These are phyloP conservation scores for Coleophoma cylindrospora DNA, from an alignment of 2,329 filamentous ascomycete species.

Conservation along the genomic window DNA sequence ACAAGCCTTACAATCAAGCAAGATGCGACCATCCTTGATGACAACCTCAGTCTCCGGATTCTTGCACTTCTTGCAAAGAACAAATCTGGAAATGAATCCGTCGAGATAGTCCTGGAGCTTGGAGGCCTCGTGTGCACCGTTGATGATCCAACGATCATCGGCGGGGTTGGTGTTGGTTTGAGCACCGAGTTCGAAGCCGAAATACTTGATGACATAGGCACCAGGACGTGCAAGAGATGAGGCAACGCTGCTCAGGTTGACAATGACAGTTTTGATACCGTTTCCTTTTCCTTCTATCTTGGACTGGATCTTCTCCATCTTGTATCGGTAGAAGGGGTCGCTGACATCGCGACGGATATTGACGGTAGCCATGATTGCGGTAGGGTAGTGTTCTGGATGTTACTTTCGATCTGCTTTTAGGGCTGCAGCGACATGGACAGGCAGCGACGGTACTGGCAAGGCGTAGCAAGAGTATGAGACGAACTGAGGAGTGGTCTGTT, in stretches of 20 bases:
- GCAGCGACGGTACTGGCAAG: constrained; percentile 28
- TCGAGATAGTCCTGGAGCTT: constrained; percentile 98
- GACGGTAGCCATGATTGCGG: constrained; percentile 87
- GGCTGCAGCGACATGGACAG: constrained; percentile 33
- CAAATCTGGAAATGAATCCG: constrained; percentile 97
- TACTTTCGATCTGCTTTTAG: constrained; percentile 12
- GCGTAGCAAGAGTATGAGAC: constrained; percentile 32
- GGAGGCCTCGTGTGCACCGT: constrained; percentile 88
- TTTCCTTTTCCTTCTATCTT: constrained; percentile 99
- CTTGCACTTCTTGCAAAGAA: constrained; percentile 99
- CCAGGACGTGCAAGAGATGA: constrained; percentile 88
- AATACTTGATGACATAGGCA: constrained; percentile 98
- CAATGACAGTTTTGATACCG: constrained; percentile 98
- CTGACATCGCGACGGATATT: constrained; percentile 98
- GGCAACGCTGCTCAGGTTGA: constrained; percentile 93
- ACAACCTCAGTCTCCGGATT: constrained; percentile 96
- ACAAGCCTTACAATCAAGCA: constrained; percentile 97
- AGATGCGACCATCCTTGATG: constrained; percentile 89
- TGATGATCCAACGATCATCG: constrained; percentile 99
- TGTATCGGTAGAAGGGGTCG: constrained; percentile 99
- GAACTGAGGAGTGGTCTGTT: constrained; percentile 46
- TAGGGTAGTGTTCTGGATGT: constrained; percentile 8
- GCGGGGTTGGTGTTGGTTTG: constrained; percentile 97
- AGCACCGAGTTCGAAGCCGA: constrained; percentile 96
- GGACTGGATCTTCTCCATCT: constrained; percentile 98